Evolutionary conservation across 768 basidiomycete species (phyloP).

Genomic region (Mycena chlorophos): DNA sequence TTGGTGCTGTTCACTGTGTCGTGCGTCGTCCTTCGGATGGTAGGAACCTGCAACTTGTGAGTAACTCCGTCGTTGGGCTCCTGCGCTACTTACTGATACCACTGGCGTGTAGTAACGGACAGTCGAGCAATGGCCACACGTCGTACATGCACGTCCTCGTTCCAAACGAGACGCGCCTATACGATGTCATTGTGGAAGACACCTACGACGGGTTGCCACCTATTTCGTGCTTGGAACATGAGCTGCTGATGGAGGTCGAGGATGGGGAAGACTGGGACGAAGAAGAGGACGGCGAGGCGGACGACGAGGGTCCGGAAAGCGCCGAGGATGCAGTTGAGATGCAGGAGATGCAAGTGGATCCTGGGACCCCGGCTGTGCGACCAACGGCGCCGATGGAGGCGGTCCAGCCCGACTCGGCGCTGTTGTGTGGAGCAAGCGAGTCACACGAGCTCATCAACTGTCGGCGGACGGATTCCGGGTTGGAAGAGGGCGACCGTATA

Average conservation of each 20-base stretch:
- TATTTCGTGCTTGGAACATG: constrained; percentile 7
- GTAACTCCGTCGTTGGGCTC: no score
- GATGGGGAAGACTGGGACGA: background rate
- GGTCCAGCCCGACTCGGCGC: no score
- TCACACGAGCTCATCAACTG: no score
- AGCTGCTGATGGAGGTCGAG: background rate
- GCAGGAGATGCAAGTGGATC: no score
- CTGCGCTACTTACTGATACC: no score
- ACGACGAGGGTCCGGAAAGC: background rate
- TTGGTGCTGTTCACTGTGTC: no score
- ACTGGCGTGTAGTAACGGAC: background rate
- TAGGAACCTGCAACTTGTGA: no score
- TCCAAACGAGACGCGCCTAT: background rate
- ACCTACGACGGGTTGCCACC: constrained; percentile 6
- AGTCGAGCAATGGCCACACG: background rate
- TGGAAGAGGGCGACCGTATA: background rate
- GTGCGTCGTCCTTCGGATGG: no score
- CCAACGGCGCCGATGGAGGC: no score
- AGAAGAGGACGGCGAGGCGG: background rate
- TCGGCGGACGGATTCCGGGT: no score
- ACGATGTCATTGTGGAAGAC: constrained; percentile 4
- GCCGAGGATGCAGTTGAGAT: background rate
- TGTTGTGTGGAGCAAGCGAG: no score
- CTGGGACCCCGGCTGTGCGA: no score
- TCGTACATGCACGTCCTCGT: constrained; percentile 3